Conservation (phyloP, 2,329 filamentous ascomycete species). For the Aspergillus ochraceus region DNA sequence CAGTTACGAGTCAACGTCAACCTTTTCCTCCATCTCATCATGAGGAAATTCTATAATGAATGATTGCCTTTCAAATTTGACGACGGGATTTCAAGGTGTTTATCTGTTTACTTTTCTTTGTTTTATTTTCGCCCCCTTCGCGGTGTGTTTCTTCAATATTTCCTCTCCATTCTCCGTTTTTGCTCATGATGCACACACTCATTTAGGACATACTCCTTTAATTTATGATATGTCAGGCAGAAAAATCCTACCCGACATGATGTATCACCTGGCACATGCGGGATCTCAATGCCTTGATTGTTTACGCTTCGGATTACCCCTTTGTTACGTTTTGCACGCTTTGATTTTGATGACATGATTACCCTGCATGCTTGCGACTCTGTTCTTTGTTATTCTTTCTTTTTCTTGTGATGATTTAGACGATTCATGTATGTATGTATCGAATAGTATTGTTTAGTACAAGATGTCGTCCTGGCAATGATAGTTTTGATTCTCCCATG, state of each 20-base stretch:
- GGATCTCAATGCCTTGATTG: background rate
- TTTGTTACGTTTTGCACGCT: constrained; percentile 1
- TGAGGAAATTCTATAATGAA: constrained; percentile 92
- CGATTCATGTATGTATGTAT: constrained; percentile 22
- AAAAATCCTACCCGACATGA: constrained; percentile 11
- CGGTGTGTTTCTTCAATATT: constrained; percentile 11
- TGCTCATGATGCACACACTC: background rate
- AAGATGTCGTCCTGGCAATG: constrained; percentile 1
- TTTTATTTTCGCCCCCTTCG: constrained; percentile 6
- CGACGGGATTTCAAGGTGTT: constrained; percentile 13
- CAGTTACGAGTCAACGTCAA: constrained; percentile 92
- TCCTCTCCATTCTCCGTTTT: constrained; percentile 14
- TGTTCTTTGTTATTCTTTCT: constrained; percentile 6
- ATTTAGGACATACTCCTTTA: constrained; percentile 8
- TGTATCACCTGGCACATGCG: background rate
- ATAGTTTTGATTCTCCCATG: background rate
- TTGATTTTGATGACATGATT: constrained; percentile 1
- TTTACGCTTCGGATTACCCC: background rate
- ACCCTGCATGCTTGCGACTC: background rate
- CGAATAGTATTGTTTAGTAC: constrained; percentile 13
- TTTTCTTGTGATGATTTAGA: constrained; percentile 21
- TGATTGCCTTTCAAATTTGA: constrained; percentile 20
- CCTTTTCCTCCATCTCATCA: constrained; percentile 90
- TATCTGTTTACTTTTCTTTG: constrained; percentile 12
- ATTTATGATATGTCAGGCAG: constrained; percentile 14